Evolutionary conservation across 139 green algal genomes (phyloP).

Genomic region (Asterochloris erici): DNA sequence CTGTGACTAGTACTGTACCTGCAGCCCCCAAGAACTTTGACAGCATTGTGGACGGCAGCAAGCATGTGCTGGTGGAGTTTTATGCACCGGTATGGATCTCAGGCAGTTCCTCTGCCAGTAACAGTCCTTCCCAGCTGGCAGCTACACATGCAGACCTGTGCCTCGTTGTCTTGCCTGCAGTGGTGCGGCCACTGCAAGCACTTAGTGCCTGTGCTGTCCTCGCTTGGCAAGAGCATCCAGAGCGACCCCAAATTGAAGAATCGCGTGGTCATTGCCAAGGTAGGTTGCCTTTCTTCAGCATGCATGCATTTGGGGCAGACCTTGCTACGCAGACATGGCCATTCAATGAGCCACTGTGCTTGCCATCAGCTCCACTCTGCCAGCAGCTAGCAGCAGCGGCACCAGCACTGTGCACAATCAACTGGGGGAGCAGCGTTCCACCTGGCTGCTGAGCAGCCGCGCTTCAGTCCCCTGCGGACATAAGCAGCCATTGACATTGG

Average conservation of each 20-base stretch:
- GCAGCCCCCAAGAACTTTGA: slow-evolving; percentile 69
- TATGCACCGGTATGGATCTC: slow-evolving; percentile 47
- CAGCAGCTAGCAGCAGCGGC: too few relatives aligned
- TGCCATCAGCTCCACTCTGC: too few relatives aligned
- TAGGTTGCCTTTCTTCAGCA: slow-evolving; percentile 1
- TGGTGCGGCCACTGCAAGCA: slow-evolving; percentile 72
- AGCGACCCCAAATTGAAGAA: slow-evolving; percentile 60
- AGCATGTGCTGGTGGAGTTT: slow-evolving; percentile 69
- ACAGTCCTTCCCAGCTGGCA: background rate
- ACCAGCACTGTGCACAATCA: too few relatives aligned
- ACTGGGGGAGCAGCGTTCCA: too few relatives aligned
- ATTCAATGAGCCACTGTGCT: too few relatives aligned
- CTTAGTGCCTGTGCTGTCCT: slow-evolving; percentile 60
- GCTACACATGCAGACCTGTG: background rate
- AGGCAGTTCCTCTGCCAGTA: too few relatives aligned
- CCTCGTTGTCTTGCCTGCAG: background rate
- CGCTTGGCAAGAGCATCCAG: slow-evolving; percentile 59
- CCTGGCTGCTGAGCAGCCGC: too few relatives aligned
- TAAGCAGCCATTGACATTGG: background rate
- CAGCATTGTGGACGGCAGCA: slow-evolving; percentile 53
- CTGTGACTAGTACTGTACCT: background rate
- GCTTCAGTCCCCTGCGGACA: too few relatives aligned
- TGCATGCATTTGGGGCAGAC: background rate
- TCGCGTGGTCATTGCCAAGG: slow-evolving; percentile 78
- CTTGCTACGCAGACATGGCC: too few relatives aligned